Evolutionary conservation across 768 basidiomycete genomes (phyloP).

Genomic region (Cytidiella melzeri): DNA sequence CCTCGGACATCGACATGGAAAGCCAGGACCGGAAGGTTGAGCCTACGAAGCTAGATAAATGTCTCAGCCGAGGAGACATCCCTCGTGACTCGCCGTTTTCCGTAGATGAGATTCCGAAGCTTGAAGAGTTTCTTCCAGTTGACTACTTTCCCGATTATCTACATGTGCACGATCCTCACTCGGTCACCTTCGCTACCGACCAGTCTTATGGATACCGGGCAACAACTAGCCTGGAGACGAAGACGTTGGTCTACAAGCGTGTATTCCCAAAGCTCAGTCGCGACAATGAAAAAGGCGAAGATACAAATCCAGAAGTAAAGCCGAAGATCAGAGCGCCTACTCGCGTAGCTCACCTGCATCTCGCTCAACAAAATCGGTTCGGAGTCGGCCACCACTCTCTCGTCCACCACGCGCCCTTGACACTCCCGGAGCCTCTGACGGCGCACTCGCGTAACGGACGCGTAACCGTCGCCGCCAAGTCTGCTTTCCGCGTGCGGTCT

Average conservation of each 20-base stretch:
- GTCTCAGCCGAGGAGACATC: neutral
- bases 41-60: neutral
- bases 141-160: conserved; percentile 21
- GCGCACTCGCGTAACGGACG: conserved; percentile 18
- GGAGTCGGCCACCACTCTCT: conserved; percentile 49
- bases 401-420: conserved; percentile 46
- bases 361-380: conserved; percentile 30
- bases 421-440: conserved; percentile 34
- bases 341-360: conserved; percentile 39
- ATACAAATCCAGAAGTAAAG: too few relatives aligned
- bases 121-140: conserved; percentile 22
- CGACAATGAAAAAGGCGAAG: conserved; percentile 2
- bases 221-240: neutral
- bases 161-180: conserved; percentile 19
- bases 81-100: conserved; percentile 8
- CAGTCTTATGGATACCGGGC: neutral
- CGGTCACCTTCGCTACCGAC: neutral
- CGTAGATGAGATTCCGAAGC: conserved; percentile 17
- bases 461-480: conserved; percentile 27
- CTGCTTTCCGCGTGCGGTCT: conserved; percentile 3
- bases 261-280: conserved; percentile 6
- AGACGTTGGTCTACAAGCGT: conserved; percentile 16
- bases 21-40: neutral
- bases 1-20: neutral
- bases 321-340: too few relatives aligned